A percentile compares a stretch with the other conserved stretches of the same genome.
phyloP scores from a whole-genome alignment of 768 basidiomycete genomes.

The Agaricus sinodeliciosus region DNA sequence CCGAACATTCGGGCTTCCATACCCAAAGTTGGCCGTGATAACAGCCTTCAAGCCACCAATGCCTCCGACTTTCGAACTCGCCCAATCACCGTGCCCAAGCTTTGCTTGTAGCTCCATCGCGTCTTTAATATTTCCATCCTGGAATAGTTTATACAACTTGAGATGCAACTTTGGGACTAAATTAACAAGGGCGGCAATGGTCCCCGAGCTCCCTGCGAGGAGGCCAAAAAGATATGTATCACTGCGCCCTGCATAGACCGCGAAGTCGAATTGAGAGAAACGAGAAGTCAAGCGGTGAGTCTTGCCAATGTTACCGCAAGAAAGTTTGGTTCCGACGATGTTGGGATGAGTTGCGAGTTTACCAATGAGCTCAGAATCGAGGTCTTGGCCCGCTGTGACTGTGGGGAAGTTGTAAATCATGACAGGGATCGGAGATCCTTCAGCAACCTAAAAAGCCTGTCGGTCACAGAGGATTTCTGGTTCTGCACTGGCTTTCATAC shows the following conservation, averaged over 20 bases:
- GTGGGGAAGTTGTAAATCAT: constrained; percentile 86
- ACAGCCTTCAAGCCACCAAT: constrained; percentile 64
- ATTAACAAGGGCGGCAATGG: constrained; percentile 61
- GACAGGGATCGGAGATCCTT: constrained; percentile 59
- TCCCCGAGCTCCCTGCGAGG: constrained; percentile 54
- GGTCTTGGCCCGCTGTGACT: constrained; percentile 76
- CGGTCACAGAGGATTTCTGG: not conserved
- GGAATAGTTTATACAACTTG: constrained; percentile 40
- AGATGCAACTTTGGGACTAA: constrained; percentile 53
- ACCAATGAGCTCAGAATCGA: constrained; percentile 73
- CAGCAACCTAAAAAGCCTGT: constrained; percentile 44
- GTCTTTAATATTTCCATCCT: constrained; percentile 47
- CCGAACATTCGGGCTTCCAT: constrained; percentile 45
- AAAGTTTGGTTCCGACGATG: constrained; percentile 81
- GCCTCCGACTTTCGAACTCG: constrained; percentile 54
- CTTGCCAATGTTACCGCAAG: constrained; percentile 82
- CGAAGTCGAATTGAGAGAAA: constrained; percentile 47
- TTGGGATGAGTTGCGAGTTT: constrained; percentile 72
- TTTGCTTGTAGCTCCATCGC: constrained; percentile 56
- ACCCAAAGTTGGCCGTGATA: constrained; percentile 56
- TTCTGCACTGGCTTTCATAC: constrained; percentile 4
- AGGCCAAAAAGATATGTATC: constrained; percentile 64
- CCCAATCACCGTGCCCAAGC: constrained; percentile 64
- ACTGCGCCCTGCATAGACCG: constrained; percentile 70
- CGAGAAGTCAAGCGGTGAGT: constrained; percentile 65